A percentile compares a stretch with the other conserved stretches of the same genome.
phyloP scores from a whole-genome alignment of 176 grass and related monocot genomes.

The Oryza meridionalis region DNA sequence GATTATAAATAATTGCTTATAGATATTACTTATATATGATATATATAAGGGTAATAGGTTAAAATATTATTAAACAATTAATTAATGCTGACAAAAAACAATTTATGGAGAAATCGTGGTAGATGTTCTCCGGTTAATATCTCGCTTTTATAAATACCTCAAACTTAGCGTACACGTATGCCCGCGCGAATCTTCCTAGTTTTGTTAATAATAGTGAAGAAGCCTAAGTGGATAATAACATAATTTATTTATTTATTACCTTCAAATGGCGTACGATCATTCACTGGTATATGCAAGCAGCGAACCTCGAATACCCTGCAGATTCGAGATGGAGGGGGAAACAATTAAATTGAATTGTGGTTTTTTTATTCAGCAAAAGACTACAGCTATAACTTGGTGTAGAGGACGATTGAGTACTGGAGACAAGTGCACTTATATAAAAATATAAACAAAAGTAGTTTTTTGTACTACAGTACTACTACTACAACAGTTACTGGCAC shows the following conservation, averaged over 20 bases:
- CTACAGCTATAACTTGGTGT: background rate
- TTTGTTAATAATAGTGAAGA: background rate
- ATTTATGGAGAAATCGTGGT: too few species aligned
- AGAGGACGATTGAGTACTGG: background rate
- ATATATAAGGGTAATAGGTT: too few species aligned
- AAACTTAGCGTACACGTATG: too few species aligned
- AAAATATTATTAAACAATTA: too few species aligned
- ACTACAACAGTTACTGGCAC: background rate
- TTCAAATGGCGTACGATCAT: conserved; percentile 92
- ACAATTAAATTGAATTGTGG: background rate
- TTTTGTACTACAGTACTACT: too few species aligned
- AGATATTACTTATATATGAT: too few species aligned
- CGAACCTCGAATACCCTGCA: conserved; percentile 80
- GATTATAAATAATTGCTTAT: too few species aligned
- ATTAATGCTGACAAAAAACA: too few species aligned
- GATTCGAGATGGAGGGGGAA: background rate
- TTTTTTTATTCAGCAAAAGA: background rate
- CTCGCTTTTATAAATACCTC: too few species aligned
- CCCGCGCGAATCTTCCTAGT: too few species aligned
- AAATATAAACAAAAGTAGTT: background rate
- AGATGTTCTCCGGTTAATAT: too few species aligned
- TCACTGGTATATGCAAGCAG: conserved; percentile 88
- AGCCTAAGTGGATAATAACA: conserved; percentile 7
- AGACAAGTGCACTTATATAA: background rate
- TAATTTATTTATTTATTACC: conserved; percentile 42